Evolutionary conservation across 202 grass and related monocot genomes (phyloP), one percentile per base, ranked within the genome.

Genomic region (Schoenoplectus tabernaemontani): DNA sequence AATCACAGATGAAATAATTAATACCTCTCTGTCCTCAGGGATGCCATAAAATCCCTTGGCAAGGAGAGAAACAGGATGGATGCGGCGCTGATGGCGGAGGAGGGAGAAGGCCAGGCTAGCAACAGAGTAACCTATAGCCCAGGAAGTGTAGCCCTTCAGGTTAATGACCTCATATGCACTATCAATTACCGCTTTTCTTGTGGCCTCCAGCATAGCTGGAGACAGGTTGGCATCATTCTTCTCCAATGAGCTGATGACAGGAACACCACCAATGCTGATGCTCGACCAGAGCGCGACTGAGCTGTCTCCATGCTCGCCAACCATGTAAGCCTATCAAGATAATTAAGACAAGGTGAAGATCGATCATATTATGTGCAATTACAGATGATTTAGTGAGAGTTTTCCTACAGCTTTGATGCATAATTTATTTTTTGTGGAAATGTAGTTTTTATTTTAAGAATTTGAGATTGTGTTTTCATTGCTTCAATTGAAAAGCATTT

Each of bases 271-370:
- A 0, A 97, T 79, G 17, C 87, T 93, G 22, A 97, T 92, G 43
- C 79, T 89, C 38, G 93, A 97, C 90, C 93, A 97, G 9, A 97
- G 68, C 1, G 93, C 93, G 44, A 97, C 93, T 11, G 93, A 97
- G 87, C 93, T 93, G 90, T 97, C 93, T 0, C 91, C 93, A 47
- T 97, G 93, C 84, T 97, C 93, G 0, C 93, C 91, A 2, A 97
- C 93, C 91, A 97, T 97, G 87, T 97, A 97, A 0, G 91, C 91
- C 84, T 90, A 76, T 39, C 11, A 0, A 75, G 3, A 16, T 56
- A 56, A 74, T 54, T 34, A 51, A 73, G 5, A 10, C 22, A 28
- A 16, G 41, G 41, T 15, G 24, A 32, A 17, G 23, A 73, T 51
- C 5, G 23, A 73, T 47, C 46, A 15, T 15, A 48, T 15, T 48